Base-by-base conservation (phyloP, 805 yeast genomes). In the Metschnikowia bowlesiae region DNA sequence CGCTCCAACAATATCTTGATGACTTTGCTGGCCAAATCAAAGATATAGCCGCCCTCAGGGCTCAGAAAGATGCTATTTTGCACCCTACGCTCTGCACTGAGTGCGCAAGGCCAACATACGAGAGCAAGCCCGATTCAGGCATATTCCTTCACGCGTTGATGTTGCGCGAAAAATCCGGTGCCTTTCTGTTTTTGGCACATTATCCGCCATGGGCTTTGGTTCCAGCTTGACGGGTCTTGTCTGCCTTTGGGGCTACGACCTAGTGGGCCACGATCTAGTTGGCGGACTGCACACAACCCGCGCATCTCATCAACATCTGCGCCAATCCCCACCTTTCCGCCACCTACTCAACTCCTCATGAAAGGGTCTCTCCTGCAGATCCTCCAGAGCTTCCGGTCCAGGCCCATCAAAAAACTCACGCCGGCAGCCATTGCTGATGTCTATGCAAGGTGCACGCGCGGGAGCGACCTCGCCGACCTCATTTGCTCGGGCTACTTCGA, bases 131-230 rank as follows among this genome's bases (percentile, higher is more conserved):
- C 4, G 65, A 65, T 16, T 57, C 63, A 54, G 62, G 63, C 9
- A 66, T 81, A 32, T 80, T 74, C 69, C 64, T 81, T 47, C 84
- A 81, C 64, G 79, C 84, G 2, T 65, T 31, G 46, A 28, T 44
- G 18, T 29, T 44, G 39, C 39, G 34, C n/a, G 26, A 28, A 14
- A 34, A 26, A 13, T 14, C 8, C 7, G 45, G 40, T 3, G 13
- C 29, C 26, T 44, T 44, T 16, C 10, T 8, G 11, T 44, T 34
- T 31, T 14, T 18, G 10, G 46, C 46, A 1, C 16, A 13, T 10
- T 6, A 10, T 11, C 46, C 46, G 1, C 16, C 14, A 2, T 44
- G 46, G 46, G 45, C 38, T 31, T n/a, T 4, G 36, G 36, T 4
- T 22, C 1, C 22, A 22, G 22, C 5, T 22, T 22, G 22, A 22